Conservation (phyloP, 305 asterid genomes). For the Solanum hybrid region DNA sequence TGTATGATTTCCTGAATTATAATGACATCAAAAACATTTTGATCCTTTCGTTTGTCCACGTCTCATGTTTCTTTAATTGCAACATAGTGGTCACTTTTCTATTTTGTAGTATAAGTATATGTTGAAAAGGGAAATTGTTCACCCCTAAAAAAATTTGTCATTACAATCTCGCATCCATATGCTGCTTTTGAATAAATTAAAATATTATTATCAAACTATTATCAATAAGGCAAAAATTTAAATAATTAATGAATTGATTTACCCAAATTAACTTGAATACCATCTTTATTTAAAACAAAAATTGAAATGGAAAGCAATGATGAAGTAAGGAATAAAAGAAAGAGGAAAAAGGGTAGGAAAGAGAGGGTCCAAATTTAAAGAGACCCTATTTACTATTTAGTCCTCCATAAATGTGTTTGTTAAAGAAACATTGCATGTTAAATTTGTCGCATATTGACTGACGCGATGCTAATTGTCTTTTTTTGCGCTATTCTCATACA, state of each 20-base stretch:
- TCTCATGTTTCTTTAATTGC: neutral
- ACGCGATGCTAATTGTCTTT: neutral
- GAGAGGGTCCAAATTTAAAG: neutral
- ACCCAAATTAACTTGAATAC: neutral
- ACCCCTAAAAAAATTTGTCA: neutral
- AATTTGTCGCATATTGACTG: neutral
- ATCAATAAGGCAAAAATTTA: neutral
- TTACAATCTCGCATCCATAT: too few relatives aligned
- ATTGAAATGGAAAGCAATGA: neutral
- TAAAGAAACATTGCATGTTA: neutral
- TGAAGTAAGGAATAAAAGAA: neutral
- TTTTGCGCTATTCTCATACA: neutral
- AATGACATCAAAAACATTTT: neutral
- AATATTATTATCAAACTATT: neutral
- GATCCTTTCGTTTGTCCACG: neutral
- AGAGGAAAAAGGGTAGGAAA: neutral
- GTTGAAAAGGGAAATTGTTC: neutral
- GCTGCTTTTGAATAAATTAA: neutral
- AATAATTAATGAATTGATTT: too few relatives aligned
- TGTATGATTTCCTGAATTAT: neutral
- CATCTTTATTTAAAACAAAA: neutral
- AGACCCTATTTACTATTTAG: neutral
- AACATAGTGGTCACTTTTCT: neutral
- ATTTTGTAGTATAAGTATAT: neutral
- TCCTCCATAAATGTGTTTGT: neutral